These are phyloP conservation scores for Beta vulgaris DNA, from an alignment of 148 eudicot species.

Conservation along the genomic window DNA sequence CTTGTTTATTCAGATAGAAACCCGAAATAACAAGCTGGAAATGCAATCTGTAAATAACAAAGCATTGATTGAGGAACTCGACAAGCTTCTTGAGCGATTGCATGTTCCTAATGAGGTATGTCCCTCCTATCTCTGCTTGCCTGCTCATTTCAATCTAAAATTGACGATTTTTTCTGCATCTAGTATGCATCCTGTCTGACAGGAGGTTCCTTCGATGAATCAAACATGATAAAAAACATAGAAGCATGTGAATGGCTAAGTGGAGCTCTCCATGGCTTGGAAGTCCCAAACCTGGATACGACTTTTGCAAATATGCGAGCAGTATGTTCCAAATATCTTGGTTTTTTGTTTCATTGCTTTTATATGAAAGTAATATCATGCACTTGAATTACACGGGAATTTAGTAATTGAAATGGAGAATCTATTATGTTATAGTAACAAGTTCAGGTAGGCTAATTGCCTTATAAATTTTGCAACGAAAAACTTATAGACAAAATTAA, in stretches of 20 bases:
- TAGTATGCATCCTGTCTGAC: constrained; percentile 79
- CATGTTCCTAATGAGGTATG: constrained; percentile 82
- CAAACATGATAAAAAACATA: constrained; percentile 72
- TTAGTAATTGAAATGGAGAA: neutral
- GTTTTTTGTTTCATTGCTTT: constrained; percentile 7
- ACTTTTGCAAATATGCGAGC: constrained; percentile 69
- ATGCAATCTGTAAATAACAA: constrained; percentile 92
- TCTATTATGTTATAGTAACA: neutral
- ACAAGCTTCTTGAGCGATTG: constrained; percentile 86
- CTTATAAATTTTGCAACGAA: neutral
- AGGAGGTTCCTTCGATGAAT: constrained; percentile 91
- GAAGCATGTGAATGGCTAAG: constrained; percentile 96
- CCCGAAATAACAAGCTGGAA: constrained; percentile 91
- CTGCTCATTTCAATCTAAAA: constrained; percentile 5
- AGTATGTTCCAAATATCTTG: constrained; percentile 46
- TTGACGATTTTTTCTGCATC: constrained; percentile 22
- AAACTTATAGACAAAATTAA: neutral
- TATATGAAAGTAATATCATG: neutral
- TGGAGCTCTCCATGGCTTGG: constrained; percentile 67
- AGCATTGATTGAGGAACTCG: constrained; percentile 81
- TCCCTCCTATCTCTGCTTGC: neutral
- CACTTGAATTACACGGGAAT: neutral
- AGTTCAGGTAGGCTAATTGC: neutral
- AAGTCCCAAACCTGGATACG: constrained; percentile 75
- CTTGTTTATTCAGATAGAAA: constrained; percentile 69